phyloP scores from a whole-genome alignment of 305 asterid species.

The Fraxinus sp. region DNA sequence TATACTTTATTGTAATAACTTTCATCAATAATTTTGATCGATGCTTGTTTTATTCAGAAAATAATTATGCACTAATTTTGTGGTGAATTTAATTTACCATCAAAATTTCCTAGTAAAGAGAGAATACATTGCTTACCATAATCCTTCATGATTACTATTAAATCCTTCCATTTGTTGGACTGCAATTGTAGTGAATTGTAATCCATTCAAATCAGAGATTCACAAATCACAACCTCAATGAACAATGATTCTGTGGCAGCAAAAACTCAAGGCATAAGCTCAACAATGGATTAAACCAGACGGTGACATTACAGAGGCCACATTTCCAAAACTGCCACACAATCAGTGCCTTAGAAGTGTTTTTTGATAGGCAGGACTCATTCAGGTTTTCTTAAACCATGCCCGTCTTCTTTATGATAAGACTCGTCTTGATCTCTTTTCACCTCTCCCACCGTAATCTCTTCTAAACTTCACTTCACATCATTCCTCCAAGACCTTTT shows the following conservation, averaged over 20 bases:
- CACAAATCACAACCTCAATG: background rate
- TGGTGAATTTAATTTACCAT: no score
- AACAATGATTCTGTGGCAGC: background rate
- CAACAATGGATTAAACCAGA: background rate
- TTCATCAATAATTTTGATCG: background rate
- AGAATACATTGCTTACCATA: no score
- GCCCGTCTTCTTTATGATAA: background rate
- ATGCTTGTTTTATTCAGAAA: no score
- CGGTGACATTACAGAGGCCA: background rate
- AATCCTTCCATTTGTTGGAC: background rate
- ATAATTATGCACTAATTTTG: no score
- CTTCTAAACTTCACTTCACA: background rate
- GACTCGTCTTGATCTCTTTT: background rate
- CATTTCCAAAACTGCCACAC: no score
- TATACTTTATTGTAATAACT: background rate
- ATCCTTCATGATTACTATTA: no score
- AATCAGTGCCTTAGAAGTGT: background rate
- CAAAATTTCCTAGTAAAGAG: no score
- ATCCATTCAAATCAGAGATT: background rate
- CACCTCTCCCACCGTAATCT: background rate
- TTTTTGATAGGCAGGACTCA: background rate
- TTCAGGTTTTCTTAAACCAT: background rate
- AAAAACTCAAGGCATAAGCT: background rate
- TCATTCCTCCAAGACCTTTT: background rate
- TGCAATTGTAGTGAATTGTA: background rate